Base-by-base conservation (phyloP, 371 early-diverging fungal species). In the Smittium mucronatum region DNA sequence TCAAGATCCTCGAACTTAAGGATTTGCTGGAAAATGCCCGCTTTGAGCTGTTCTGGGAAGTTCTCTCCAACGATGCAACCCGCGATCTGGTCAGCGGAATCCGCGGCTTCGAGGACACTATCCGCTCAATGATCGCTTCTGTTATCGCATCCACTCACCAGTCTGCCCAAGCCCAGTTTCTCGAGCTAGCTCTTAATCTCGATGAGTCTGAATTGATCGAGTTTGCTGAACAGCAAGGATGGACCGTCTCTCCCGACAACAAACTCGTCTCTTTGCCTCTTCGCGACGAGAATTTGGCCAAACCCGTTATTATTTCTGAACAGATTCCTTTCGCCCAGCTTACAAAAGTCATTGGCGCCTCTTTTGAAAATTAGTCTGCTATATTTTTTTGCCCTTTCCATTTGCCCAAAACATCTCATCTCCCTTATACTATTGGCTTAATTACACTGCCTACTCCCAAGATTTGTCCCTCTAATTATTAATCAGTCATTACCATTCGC, bases 301-400 rank as follows among this genome's bases (percentile, higher is more conserved):
- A 89, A 83, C 84, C 90, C 2, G 84, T 87, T 0, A 88, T 93
- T 36, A 87, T 92, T 70, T 86, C 86, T 76, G 95, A 94, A 76
- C 88, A 82, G 75, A 87, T 93, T 81, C 87, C 86, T 75, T 93
- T 93, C 80, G 93, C 72, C 67, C 80, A 79, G 69, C 69, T 79
- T 34, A 79, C 80, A 58, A 79, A 79, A 73, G 47, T 36, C 33
- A 32, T 68, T 36, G 69, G 36, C 58, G 5, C 67, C 28, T 30
- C 30, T n/a, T 61, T 32, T n/a, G 63, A 61, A 33, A 28, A 30
- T n/a, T 61, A 61, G n/a, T 16, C 63, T 11, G 5, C 21, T 21
- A 11, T 47, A 47, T 21, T 47, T 47, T 47, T 47, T 5, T 47
- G 5, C 63, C n/a, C n/a, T 30, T 28, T 28, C n/a, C n/a, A n/a